These are phyloP conservation scores for Sabuloglossum arenarium DNA, from an alignment of 495 filamentous ascomycete species.

Conservation along the genomic window DNA sequence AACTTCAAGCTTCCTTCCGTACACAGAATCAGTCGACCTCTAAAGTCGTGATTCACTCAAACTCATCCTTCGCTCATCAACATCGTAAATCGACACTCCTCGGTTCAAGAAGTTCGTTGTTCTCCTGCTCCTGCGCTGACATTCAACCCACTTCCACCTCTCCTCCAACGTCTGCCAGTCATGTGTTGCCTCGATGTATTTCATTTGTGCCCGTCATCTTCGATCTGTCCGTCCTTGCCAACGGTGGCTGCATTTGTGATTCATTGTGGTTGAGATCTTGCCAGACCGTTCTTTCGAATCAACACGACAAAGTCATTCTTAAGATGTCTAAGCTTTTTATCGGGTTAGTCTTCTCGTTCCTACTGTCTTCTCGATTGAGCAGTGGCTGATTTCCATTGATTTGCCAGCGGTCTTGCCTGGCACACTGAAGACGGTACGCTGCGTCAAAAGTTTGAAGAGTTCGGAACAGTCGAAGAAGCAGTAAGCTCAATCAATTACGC, in stretches of 20 bases:
- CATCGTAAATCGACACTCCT: not conserved
- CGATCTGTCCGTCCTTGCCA: slow-evolving; percentile 2
- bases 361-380: not conserved
- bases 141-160: slow-evolving; percentile 4
- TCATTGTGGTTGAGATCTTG: slow-evolving; percentile 5
- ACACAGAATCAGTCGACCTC: not conserved
- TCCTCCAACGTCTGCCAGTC: slow-evolving; percentile 2
- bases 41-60: not conserved
- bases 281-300: slow-evolving; percentile 1
- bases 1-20: not conserved
- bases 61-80: not conserved
- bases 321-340: slow-evolving; percentile 27
- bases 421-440: slow-evolving; percentile 26
- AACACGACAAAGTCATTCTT: slow-evolving; percentile 1
- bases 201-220: slow-evolving; percentile 1
- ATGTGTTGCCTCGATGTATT: slow-evolving; percentile 3
- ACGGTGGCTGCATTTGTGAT: not conserved
- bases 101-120: slow-evolving; percentile 6
- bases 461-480: slow-evolving; percentile 25
- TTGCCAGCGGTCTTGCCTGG: slow-evolving; percentile 24
- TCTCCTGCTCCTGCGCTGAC: slow-evolving; percentile 6
- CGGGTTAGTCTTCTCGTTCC: slow-evolving; percentile 15
- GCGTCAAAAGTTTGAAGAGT: slow-evolving; percentile 26
- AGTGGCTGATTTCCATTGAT: slow-evolving; percentile 5
- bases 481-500: slow-evolving; percentile 10